These are phyloP conservation scores for Talaromyces nanjingensis DNA, from an alignment of 495 filamentous ascomycete genomes.

Conservation along the genomic window DNA sequence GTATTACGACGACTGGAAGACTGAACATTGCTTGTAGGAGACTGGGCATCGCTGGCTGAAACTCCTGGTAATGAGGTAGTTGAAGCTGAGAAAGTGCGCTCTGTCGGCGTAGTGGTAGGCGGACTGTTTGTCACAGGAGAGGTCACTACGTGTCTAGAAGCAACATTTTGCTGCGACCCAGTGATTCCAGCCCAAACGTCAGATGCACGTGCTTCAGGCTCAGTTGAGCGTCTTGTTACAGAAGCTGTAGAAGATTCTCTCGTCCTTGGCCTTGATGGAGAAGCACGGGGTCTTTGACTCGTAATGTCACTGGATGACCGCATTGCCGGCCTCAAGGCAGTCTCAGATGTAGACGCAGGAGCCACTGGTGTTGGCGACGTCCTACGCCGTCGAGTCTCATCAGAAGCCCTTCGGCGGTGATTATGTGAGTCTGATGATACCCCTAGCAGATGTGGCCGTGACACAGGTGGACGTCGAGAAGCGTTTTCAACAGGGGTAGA, in stretches of 20 bases:
- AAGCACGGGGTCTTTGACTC: slow-evolving; percentile 25
- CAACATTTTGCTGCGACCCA: slow-evolving; percentile 15
- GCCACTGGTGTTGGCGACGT: slow-evolving; percentile 29
- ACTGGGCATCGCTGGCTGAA: neutral
- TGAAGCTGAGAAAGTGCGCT: slow-evolving; percentile 1
- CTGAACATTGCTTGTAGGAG: slow-evolving; percentile 18
- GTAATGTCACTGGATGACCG: slow-evolving; percentile 39
- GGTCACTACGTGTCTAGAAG: slow-evolving; percentile 16
- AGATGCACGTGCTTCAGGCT: slow-evolving; percentile 30
- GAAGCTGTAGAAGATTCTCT: slow-evolving; percentile 19
- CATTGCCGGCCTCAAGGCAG: slow-evolving; percentile 26
- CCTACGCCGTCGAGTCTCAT: slow-evolving; percentile 32
- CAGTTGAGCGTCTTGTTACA: slow-evolving; percentile 29
- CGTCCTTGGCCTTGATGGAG: slow-evolving; percentile 15
- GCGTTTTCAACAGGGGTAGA: slow-evolving; percentile 13
- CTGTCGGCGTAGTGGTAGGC: neutral
- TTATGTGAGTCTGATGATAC: slow-evolving; percentile 27
- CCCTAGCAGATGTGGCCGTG: slow-evolving; percentile 49
- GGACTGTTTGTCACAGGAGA: slow-evolving; percentile 12
- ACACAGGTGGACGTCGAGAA: slow-evolving; percentile 44
- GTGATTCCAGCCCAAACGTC: slow-evolving; percentile 24
- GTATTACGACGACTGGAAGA: slow-evolving; percentile 3
- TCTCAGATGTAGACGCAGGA: slow-evolving; percentile 33
- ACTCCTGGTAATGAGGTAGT: slow-evolving; percentile 3
- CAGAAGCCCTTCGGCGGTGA: slow-evolving; percentile 46